These are phyloP conservation scores for Coriolopsis trogii DNA, from an alignment of 1,284 basidiomycete genomes.

Conservation along the genomic window DNA sequence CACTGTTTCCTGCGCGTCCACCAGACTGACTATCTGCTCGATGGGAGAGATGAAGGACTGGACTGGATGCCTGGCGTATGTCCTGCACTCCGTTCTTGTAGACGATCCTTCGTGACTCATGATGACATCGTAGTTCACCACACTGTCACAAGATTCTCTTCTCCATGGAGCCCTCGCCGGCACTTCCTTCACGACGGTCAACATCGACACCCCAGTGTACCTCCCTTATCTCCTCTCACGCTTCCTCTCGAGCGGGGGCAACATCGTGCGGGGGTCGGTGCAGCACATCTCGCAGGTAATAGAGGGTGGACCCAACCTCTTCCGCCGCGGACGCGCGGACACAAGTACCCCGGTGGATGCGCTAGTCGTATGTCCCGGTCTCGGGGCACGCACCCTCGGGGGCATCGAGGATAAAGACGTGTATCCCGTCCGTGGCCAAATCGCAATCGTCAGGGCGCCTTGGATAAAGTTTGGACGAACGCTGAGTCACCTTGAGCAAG, in stretches of 20 bases:
- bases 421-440: conserved; percentile 57
- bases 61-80: conserved; percentile 67
- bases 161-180: conserved; percentile 48
- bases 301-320: conserved; percentile 55
- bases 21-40: conserved; percentile 62
- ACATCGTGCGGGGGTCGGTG: conserved; percentile 54
- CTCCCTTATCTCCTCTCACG: conserved; percentile 67
- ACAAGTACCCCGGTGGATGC: conserved; percentile 42
- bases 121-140: conserved; percentile 46
- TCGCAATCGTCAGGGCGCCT: conserved; percentile 50
- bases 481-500: conserved; percentile 46
- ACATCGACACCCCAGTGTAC: conserved; percentile 71
- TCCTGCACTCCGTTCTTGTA: conserved; percentile 4
- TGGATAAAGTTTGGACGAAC: conserved; percentile 65
- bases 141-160: conserved; percentile 47
- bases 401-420: conserved; percentile 50
- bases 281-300: conserved; percentile 69
- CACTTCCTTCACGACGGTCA: conserved; percentile 63
- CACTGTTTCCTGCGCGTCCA: conserved; percentile 62
- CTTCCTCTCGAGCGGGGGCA: conserved; percentile 65
- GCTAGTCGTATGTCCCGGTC: conserved; percentile 69
- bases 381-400: conserved; percentile 50
- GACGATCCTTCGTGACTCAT: neutral
- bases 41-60: conserved; percentile 46
- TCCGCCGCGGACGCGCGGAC: conserved; percentile 32